These are phyloP conservation scores for Psilocybe sp. DNA, from an alignment of 768 basidiomycete species.

Conservation along the genomic window DNA sequence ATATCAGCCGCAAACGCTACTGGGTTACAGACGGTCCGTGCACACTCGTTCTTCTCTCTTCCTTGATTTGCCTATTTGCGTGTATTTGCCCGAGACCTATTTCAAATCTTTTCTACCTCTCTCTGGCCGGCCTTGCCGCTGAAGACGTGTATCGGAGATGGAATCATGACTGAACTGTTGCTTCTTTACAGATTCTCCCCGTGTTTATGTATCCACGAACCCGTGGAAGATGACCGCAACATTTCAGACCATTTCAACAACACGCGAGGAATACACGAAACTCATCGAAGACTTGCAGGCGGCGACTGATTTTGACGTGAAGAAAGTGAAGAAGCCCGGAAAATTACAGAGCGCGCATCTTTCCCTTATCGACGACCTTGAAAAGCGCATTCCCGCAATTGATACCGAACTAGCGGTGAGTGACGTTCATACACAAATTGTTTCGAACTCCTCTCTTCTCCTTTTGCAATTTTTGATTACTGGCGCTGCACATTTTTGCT, in stretches of 20 bases:
- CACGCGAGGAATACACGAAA: conserved; percentile 69
- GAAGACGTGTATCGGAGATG: conserved; percentile 18
- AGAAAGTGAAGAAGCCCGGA: conserved; percentile 45
- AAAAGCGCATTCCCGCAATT: conserved; percentile 61
- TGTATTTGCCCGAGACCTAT: conserved; percentile 62
- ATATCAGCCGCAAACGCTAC: conserved; percentile 71
- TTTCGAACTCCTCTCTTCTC: conserved; percentile 2
- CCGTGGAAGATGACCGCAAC: conserved; percentile 87
- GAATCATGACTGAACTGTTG: conserved; percentile 23
- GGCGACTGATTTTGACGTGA: conserved; percentile 39
- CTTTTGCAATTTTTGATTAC: conserved; percentile 2
- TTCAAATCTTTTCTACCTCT: conserved; percentile 40
- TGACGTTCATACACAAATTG: conserved; percentile 19
- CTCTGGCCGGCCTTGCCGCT: conserved; percentile 37
- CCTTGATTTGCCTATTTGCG: conserved; percentile 53
- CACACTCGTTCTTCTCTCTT: conserved; percentile 32
- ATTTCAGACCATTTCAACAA: conserved; percentile 68
- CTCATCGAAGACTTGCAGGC: conserved; percentile 61
- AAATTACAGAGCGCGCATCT: conserved; percentile 64
- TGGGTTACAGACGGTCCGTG: conserved; percentile 90
- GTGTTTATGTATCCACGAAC: conserved; percentile 81
- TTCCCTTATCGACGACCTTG: conserved; percentile 57
- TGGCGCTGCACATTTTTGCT: conserved; percentile 1
- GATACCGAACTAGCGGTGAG: conserved; percentile 73
- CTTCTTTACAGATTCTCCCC: conserved; percentile 67